Base-by-base conservation (phyloP, 176 grass and related monocot genomes). In the Neostapfia colusana region DNA sequence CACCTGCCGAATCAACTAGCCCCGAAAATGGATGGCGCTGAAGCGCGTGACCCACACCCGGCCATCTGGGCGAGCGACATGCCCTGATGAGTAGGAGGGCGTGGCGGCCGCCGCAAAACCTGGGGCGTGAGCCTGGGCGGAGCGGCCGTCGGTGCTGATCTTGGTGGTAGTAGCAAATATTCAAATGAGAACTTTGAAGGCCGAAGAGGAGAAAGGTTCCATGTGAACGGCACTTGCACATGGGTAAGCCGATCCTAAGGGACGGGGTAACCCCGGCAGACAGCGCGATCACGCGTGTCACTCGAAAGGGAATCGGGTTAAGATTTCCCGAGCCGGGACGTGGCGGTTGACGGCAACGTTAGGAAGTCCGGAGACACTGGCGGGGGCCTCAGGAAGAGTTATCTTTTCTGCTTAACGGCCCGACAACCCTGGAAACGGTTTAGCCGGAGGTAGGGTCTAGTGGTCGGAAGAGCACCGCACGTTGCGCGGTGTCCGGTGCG, bases 201-300 rank as follows among this genome's bases (percentile, higher is more conserved):
- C 85, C 77, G 67, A 91, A 91, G 89, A 87, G 85, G 85, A 87
- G 89, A 91, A 92, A 89, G 76, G 90, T 92, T 92, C 90, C 90
- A 92, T 89, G 86, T 89, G 90, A 92, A 85, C 82, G 77, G 55
- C 81, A 85, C 82, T 89, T 89, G 87, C 77, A 89, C 86, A 83
- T 83, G 73, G 79, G 85, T 87, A 68, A 87, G 84, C 78, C 54
- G 84, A 87, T 87, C 78, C 84, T 82, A 87, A 87, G 63, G 65
- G 65, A 43, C 65, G 39, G n/a, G 65, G n/a, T 43, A 67, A 43
- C 10, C 40, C 40, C 11, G 5, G 65, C 65, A 24, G 38, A 42
- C 21, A 18, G n/a, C 65, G 48, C 68, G 66, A 77, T 48, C 43
- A n/a, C 40, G 68, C 51, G 74, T 41, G 75, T 79, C 37, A 57